Base-by-base conservation (phyloP, 2,329 filamentous ascomycete species). In the Dryadomyces sulphureus region DNA sequence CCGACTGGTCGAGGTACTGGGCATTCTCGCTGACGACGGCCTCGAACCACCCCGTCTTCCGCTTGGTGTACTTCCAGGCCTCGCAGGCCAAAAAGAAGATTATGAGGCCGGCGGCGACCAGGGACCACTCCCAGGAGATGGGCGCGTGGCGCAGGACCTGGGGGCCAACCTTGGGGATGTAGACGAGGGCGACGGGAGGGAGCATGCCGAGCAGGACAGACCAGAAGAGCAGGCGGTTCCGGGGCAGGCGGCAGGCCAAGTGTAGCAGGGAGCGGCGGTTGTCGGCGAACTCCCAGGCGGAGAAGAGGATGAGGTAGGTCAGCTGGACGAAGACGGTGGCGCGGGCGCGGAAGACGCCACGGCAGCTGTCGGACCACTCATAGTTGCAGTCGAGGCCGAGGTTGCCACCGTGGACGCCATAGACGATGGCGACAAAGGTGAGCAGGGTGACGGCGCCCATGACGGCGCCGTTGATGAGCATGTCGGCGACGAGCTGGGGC, bases 241-340 rank as follows among this genome's bases (percentile, higher is more conserved):
- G 65, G 65, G 78, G 84, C 7, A 87, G 59, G 52, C 84, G 80
- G 56, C 68, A 65, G 62, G 75, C 74, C 41, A 79, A 58, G 25
- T 45, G 70, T 68, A 87, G 85, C 63, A 87, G 72, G 39, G 78
- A 83, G 14, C 80, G 77, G 6, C 79, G 75, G 57, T 84, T 73
- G 55, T 80, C 75, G 62, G 85, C 80, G 64, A 85, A 82, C 63
- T 87, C 81, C 82, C 82, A 88, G 2, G 83, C 82, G 1, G 81
- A 77, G 56, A 87, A 71, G 41, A 87, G 71, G 32, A 84, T 81
- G 45, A 80, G 69, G 77, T 80, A 87, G 1, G 81, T 85, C 24
- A 88, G 65, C 57, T 79, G 77, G 4, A 79, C 79, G 58, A 87
- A 88, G 7, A 80, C 79, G 22, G 81, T 80, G 1, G 81, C 81